phyloP scores from a whole-genome alignment of 2,329 filamentous ascomycete genomes.

The Fusarium subglutinans region DNA sequence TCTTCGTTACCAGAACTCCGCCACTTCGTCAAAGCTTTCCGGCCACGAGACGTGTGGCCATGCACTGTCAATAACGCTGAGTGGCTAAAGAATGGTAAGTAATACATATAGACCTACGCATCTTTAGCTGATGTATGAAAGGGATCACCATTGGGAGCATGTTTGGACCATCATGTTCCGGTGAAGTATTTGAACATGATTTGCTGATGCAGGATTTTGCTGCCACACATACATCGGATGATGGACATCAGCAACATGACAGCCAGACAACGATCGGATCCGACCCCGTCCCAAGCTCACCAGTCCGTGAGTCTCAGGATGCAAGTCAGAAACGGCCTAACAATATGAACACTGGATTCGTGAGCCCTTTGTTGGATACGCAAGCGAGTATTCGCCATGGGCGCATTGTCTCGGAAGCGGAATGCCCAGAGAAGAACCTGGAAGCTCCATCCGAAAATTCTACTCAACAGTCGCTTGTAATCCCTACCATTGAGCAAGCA shows the following conservation, averaged over 20 bases:
- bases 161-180: slow-evolving; percentile 76
- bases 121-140: slow-evolving; percentile 16
- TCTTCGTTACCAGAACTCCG: slow-evolving; percentile 86
- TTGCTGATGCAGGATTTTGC: slow-evolving; percentile 58
- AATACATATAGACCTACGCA: no score
- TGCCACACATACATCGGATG: background rate
- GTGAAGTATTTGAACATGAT: slow-evolving; percentile 71
- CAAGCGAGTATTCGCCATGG: background rate
- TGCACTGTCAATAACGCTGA: slow-evolving; percentile 74
- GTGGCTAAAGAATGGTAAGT: slow-evolving; percentile 66
- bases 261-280: slow-evolving; percentile 33
- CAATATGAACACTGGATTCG: background rate
- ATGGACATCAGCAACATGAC: background rate
- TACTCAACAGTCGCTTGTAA: background rate
- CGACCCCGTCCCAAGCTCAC: slow-evolving; percentile 4
- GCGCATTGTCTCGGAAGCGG: background rate
- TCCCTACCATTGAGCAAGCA: background rate
- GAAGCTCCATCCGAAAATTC: background rate
- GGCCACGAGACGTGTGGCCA: slow-evolving; percentile 80
- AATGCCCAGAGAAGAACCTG: background rate
- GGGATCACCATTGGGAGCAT: slow-evolving; percentile 71
- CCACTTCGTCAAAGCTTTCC: slow-evolving; percentile 72
- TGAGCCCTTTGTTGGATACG: slow-evolving; percentile 12
- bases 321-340: background rate
- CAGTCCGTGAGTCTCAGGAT: background rate